A percentile compares a stretch with the other conserved stretches of the same genome.
These are phyloP conservation scores for Mycocentrospora acerina DNA, from an alignment of 2,329 filamentous ascomycete species.

Conservation along the genomic window DNA sequence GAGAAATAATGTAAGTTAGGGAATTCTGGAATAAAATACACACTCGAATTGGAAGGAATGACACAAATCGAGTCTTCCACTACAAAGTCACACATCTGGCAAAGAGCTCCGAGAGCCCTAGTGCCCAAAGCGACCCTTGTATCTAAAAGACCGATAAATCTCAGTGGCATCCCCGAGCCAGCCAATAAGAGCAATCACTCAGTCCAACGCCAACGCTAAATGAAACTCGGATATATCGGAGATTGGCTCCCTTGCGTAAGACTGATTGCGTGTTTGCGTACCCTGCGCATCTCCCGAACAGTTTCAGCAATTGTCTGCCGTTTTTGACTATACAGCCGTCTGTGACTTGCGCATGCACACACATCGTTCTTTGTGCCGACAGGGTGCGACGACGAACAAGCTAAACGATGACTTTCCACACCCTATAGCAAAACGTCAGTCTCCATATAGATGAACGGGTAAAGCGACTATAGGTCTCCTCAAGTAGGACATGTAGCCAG, in stretches of 20 bases:
- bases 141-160: no score
- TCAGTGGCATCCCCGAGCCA: background rate
- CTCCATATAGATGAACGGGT: background rate
- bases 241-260: conserved; percentile 18
- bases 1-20: no score
- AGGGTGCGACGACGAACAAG: conserved; percentile 1
- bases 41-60: no score
- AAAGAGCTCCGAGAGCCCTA: no score
- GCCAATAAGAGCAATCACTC: conserved; percentile 6
- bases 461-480: background rate
- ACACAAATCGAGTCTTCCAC: no score
- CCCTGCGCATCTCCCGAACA: background rate
- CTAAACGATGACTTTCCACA: conserved; percentile 1
- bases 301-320: background rate
- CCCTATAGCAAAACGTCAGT: background rate
- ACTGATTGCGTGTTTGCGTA: conserved; percentile 12
- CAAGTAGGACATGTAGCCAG: background rate
- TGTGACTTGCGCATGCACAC: conserved; percentile 19
- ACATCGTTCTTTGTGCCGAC: background rate
- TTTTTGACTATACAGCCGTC: background rate
- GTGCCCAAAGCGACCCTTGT: no score
- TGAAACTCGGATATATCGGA: conserved; percentile 15
- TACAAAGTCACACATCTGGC: no score
- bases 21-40: no score
- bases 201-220: conserved; percentile 10